Base-by-base conservation (phyloP, 805 yeast species). In the Starmera amethionina region DNA sequence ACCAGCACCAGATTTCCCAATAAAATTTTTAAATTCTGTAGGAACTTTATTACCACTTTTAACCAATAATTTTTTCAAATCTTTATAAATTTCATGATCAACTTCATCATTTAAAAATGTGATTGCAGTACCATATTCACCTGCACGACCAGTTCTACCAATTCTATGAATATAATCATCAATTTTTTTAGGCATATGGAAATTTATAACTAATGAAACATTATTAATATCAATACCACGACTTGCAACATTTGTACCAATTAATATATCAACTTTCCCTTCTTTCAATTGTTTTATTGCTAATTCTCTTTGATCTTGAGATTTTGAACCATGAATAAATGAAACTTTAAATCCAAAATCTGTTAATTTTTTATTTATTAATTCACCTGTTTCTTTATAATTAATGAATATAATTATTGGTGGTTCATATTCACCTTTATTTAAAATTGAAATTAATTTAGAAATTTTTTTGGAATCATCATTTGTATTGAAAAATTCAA, bases 61-160 rank as follows among this genome's bases (percentile, higher is more conserved):
- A 2, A 32, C 30, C 8, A 54, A 14, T 30, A 54, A 14, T 41
- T 46, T 51, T 33, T 48, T 50, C 43, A 54, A 36, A 16, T 51
- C 58, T 12, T 33, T 34, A 22, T 42, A 45, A 5, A 51, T 40
- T 8, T 43, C 43, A 2, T 73, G 84, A 41, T 81, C 93, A 47
- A 76, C 80, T 52, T 88, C 96, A 37, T 83, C 72, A 40, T 74
- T 76, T 46, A 88, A 58, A 47, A 85, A 83, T 0, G 96, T 82
- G 11, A 79, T 65, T 5, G 96, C 82, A 9, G 72, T 67, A 35
- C 98, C 98, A 6, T 56, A 56, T 36, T 74, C 76, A 0, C 97
- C 97, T 0, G 96, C 97, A 59, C 98, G 75, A 32, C 98, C 99
- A 36, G 99, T 93, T 73, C 99, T 81, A 61, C 99, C 99, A 36